Percentiles rank a stretch among this genome's conserved stretches.
Evolutionary conservation across 2,329 filamentous ascomycete species (phyloP).

Genomic region (Mycosphaerella arachidis): DNA sequence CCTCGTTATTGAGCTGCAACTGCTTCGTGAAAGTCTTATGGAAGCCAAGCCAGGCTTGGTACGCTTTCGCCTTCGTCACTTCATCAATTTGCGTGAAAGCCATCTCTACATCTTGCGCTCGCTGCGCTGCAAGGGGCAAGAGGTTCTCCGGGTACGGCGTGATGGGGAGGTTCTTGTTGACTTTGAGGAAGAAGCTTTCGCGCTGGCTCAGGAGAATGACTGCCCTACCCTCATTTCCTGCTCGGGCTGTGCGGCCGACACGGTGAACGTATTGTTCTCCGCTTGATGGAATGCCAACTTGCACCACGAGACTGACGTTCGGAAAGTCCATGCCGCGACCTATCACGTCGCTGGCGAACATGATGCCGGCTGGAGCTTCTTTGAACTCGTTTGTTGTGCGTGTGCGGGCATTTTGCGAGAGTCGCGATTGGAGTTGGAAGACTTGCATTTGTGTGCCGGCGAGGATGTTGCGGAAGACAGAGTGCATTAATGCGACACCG

Average conservation of each 20-base stretch:
- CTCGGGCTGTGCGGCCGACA: conserved; percentile 87
- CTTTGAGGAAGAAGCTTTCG: conserved; percentile 49
- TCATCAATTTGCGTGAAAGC: conserved; percentile 38
- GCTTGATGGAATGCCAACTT: conserved; percentile 59
- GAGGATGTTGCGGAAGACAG: conserved; percentile 34
- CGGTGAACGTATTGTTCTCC: conserved; percentile 76
- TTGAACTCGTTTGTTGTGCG: conserved; percentile 44
- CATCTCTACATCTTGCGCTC: conserved; percentile 24
- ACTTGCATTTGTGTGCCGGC: conserved; percentile 33
- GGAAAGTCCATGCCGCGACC: conserved; percentile 96
- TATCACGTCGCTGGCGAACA: conserved; percentile 66
- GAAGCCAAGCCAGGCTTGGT: conserved; percentile 47
- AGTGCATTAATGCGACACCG: conserved; percentile 41
- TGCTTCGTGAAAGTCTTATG: conserved; percentile 44
- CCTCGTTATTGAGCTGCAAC: conserved; percentile 36
- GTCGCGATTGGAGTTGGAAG: conserved; percentile 43
- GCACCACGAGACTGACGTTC: conserved; percentile 85
- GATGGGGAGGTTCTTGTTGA: conserved; percentile 49
- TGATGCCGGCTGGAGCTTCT: conserved; percentile 43
- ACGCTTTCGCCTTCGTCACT: conserved; percentile 40
- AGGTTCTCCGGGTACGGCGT: conserved; percentile 46
- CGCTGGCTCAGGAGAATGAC: conserved; percentile 50
- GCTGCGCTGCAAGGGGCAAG: conserved; percentile 30
- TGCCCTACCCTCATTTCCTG: conserved; percentile 64
- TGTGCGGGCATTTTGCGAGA: conserved; percentile 40